These are phyloP conservation scores for Luzula sylvatica DNA, from an alignment of 176 grass and related monocot genomes.

Conservation along the genomic window DNA sequence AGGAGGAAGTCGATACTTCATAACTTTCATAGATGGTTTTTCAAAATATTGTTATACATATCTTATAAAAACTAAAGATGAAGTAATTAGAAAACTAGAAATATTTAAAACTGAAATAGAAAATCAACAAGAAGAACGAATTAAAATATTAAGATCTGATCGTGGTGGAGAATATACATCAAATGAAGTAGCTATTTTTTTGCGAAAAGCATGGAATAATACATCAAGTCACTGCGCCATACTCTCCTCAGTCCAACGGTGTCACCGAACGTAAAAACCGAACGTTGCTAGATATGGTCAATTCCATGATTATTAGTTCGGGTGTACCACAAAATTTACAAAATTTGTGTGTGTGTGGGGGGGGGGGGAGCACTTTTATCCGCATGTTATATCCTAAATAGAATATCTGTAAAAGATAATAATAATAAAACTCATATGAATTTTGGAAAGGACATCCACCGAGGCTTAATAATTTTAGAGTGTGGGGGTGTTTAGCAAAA, in stretches of 20 bases:
- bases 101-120: constrained; percentile 2
- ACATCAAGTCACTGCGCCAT: constrained; percentile 8
- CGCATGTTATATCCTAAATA: constrained; percentile 16
- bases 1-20: constrained; percentile 7
- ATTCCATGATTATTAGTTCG: constrained; percentile 11
- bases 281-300: constrained; percentile 16
- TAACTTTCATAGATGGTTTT: constrained; percentile 10
- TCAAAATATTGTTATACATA: constrained; percentile 16
- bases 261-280: constrained; percentile 4
- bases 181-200: neutral
- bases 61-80: constrained; percentile 12
- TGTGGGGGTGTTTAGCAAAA: constrained; percentile 22
- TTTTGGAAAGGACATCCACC: constrained; percentile 1
- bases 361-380: constrained; percentile 11
- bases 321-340: constrained; percentile 8
- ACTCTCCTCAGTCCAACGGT: constrained; percentile 9
- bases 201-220: constrained; percentile 5
- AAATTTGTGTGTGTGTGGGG: too few relatives aligned
- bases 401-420: constrained; percentile 11
- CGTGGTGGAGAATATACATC: constrained; percentile 4
- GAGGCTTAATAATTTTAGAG: neutral
- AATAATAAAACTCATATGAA: constrained; percentile 4
- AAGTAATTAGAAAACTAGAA: constrained; percentile 14
- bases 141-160: constrained; percentile 14
- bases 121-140: constrained; percentile 9